Evolutionary conservation across 768 basidiomycete genomes (phyloP), one percentile per base, ranked within the genome.

Genomic region (Rhodocollybia butyracea): DNA sequence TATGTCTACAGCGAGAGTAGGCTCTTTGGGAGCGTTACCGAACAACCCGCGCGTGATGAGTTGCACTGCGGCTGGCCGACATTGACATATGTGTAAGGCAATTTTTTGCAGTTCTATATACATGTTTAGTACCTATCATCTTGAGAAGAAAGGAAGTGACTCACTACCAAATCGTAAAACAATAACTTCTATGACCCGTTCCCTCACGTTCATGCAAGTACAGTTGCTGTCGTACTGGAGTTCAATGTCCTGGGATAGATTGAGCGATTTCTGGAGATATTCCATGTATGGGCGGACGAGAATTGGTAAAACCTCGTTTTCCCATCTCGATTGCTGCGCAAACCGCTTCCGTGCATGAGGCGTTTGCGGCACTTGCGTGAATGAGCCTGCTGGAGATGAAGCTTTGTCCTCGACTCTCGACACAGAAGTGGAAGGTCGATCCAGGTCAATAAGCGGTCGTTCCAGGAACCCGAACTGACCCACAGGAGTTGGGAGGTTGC

Each of bases 1-100:
- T 12, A 63, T 26, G 42, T 59, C 52, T 0, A 63, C 55, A 19
- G 58, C 61, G 34, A 63, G 53, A 2, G 58, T 39, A 29, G 62
- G 62, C 7, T 26, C 57, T n/a, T 47, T 17, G 2, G 60, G 61
- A 7, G 55, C 46, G 29, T 57, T 59, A 31, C 57, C 54, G 42
- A 63, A 62, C 21, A 62, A 42, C 7, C 52, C 57, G 0, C 46
- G 12, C 26, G 26, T 11, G 38, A 63, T 51, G n/a, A 63, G 58
- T 45, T 63, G 58, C 8, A 55, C 26, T 2, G 51, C 31, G 2
- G 61, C 46, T 17, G 61, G 58, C 22, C 41, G 41, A 48, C 61
- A 63, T 2, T 36, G 13, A 36, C 60, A 63, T 17, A 10, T 12
- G 4, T 22, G 29, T 30, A 60, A 58, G 8, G 15, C 10, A 1